A percentile compares a stretch with the other conserved stretches of the same genome.
These are phyloP conservation scores for Candida jianshihensis DNA, from an alignment of 805 yeast species.

Conservation along the genomic window DNA sequence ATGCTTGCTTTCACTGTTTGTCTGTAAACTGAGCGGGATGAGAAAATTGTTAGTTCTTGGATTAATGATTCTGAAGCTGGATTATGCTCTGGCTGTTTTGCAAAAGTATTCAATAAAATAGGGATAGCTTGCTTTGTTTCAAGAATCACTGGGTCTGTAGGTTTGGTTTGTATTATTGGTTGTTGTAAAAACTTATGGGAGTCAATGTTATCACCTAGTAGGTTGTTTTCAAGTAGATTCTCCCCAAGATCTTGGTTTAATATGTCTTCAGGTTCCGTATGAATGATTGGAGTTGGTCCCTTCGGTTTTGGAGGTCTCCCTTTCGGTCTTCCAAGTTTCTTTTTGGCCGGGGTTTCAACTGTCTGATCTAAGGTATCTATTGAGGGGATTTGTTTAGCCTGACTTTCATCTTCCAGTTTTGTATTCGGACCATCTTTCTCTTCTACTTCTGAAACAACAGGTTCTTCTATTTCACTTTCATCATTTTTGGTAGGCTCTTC, in stretches of 20 bases:
- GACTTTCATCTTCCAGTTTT: no score
- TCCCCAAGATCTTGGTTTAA: not conserved
- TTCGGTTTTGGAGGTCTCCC: constrained; percentile 2
- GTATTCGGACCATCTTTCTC: no score
- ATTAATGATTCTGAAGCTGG: constrained; percentile 20
- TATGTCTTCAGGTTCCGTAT: not conserved
- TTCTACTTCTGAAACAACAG: not conserved
- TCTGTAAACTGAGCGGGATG: constrained; percentile 24
- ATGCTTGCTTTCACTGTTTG: constrained; percentile 18
- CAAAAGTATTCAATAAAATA: not conserved
- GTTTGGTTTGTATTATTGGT: not conserved
- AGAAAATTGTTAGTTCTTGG: constrained; percentile 23
- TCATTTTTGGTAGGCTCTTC: constrained; percentile 1
- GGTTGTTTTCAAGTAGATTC: not conserved
- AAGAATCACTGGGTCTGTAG: constrained; percentile 4
- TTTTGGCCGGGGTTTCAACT: constrained; percentile 1
- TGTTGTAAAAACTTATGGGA: not conserved
- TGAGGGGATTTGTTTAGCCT: no score
- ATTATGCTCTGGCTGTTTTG: not conserved
- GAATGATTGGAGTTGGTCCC: not conserved
- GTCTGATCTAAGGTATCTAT: not conserved
- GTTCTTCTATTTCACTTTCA: constrained; percentile 3
- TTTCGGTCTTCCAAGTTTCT: constrained; percentile 2
- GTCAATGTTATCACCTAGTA: not conserved
- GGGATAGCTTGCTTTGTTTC: constrained; percentile 1